Evolutionary conservation across 352 stramenopile species (phyloP), one percentile per base, ranked within the genome.

Genomic region (Sclerospora graminicola): DNA sequence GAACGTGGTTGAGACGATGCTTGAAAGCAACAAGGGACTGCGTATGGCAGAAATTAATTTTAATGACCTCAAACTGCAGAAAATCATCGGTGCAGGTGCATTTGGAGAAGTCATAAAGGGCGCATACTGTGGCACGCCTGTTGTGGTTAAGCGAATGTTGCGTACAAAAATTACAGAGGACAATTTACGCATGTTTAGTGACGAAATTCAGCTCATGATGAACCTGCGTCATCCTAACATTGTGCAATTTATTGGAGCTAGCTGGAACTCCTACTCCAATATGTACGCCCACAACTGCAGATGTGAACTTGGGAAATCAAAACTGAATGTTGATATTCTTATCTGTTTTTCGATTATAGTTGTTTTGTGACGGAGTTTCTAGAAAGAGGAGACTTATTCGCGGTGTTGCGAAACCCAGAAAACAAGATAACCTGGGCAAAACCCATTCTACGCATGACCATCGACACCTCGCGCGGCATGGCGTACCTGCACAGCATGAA

Each of bases 401-500:
- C 52, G 10, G 79, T 93, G 38, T 65, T 93, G 34, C 76, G 78
- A 1, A 89, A 91, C 52, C 66, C 69, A 8, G 67, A 82, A 48
- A 84, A 86, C 65, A 78, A 74, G 41, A 63, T 93, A 27, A 80
- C 79, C 18, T 93, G 82, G 82, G 74, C 75, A 10, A 82, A 93
- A 18, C 82, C 82, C 15, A 74, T 97, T 31, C 52, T 92, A 40
- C 68, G 79, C 46, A 89, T 94, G 75, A 85, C 84, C 39, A 92
- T 94, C 33, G 84, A 95, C 53, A 90, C 83, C 20, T 95, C 92
- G 19, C 82, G 89, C 41, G 95, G 92, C 41, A 98, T 99, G 70
- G 81, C 93, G 49, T 99, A 99, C 63, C 67, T 99, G 41, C 96
- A 99, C 77, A 94, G 79, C 34, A 96, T 97, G 72, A 90, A 98